A percentile compares a stretch with the other conserved stretches of the same genome.
These are phyloP conservation scores for Annulohypoxylon stygium DNA, from an alignment of 495 filamentous ascomycete species.

Conservation along the genomic window DNA sequence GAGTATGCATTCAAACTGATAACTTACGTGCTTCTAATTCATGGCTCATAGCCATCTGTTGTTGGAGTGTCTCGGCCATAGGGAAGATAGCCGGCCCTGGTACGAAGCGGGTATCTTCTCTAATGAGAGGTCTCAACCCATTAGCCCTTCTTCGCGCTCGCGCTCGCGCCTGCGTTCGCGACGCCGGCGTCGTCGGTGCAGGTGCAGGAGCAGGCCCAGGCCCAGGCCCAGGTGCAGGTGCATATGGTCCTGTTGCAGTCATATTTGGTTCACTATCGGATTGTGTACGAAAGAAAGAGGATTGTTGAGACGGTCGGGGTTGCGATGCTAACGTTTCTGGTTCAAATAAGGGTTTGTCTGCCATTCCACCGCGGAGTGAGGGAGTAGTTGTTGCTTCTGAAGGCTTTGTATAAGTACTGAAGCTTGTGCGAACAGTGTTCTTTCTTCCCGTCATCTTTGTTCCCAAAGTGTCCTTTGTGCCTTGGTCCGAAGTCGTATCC, in stretches of 20 bases:
- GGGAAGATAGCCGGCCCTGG: conserved; percentile 50
- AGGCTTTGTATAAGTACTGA: conserved; percentile 7
- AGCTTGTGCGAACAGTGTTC: conserved; percentile 10
- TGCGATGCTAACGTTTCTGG: neutral
- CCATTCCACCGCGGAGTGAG: neutral
- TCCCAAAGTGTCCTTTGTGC: conserved; percentile 1
- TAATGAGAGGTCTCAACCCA: conserved; percentile 24
- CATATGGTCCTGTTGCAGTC: neutral
- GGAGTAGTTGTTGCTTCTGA: conserved; percentile 18
- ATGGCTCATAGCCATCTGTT: conserved; percentile 39
- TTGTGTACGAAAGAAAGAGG: neutral
- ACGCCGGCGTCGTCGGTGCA: neutral
- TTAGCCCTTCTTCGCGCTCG: neutral
- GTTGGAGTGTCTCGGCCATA: conserved; percentile 49
- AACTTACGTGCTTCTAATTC: conserved; percentile 43
- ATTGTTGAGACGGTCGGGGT: neutral
- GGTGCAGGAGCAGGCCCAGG: no score
- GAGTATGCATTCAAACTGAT: neutral
- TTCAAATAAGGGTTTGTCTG: neutral
- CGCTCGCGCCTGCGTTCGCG: neutral
- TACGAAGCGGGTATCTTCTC: conserved; percentile 29
- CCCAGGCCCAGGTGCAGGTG: neutral
- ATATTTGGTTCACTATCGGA: neutral
- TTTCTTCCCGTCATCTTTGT: conserved; percentile 26
- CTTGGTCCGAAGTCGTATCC: conserved; percentile 13